Percentiles rank a stretch among this genome's conserved stretches.
phyloP scores from a whole-genome alignment of 495 filamentous ascomycete genomes.

The Trichoderma virens region DNA sequence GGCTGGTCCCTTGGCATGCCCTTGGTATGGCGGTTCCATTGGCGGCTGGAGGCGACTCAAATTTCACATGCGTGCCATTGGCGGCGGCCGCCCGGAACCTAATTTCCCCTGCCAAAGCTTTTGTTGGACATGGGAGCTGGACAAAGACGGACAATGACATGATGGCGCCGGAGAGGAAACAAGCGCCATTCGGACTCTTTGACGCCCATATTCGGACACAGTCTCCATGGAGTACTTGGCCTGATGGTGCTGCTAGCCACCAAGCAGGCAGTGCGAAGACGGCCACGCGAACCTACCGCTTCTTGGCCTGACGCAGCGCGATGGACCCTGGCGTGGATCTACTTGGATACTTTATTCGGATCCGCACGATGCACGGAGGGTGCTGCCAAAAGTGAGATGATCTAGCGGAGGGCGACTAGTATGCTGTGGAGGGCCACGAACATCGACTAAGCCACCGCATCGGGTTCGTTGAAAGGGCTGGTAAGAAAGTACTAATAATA shows the following conservation, averaged over 20 bases:
- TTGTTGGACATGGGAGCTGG: neutral
- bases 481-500: neutral
- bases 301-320: neutral
- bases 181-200: neutral
- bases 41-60: neutral
- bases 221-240: no score
- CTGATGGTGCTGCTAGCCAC: no score
- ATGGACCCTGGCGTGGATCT: neutral
- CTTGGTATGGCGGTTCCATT: neutral
- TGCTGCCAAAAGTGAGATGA: neutral
- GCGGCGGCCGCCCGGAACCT: neutral
- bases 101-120: neutral
- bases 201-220: no score
- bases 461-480: neutral
- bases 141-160: neutral
- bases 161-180: neutral
- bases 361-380: neutral
- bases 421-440: neutral
- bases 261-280: neutral
- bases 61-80: neutral
- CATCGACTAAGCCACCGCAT: conserved; percentile 7
- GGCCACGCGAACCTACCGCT: neutral
- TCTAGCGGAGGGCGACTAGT: neutral
- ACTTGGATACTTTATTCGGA: neutral
- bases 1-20: neutral